These are phyloP conservation scores for Taphrina confusa DNA, from an alignment of 1,139 yeast genomes.

Conservation along the genomic window DNA sequence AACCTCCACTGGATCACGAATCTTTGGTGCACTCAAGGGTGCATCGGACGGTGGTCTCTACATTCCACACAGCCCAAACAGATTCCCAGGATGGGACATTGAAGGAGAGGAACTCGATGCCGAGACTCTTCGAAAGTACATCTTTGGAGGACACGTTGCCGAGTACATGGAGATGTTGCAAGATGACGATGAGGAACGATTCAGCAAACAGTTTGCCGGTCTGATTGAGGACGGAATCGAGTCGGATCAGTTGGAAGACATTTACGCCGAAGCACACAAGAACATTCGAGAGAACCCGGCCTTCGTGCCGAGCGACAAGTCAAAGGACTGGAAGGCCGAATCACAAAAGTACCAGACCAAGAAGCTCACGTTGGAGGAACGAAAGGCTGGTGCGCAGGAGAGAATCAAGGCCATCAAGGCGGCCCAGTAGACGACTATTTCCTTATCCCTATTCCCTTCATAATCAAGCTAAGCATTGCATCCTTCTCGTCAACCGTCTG, in stretches of 20 bases:
- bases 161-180: slow-evolving; percentile 99
- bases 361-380: slow-evolving; percentile 89
- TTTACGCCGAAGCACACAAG: slow-evolving; percentile 85
- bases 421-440: slow-evolving; percentile 5
- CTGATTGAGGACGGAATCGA: slow-evolving; percentile 97
- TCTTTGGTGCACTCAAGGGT: slow-evolving; percentile 99
- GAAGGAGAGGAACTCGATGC: slow-evolving; percentile 98
- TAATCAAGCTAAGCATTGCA: slow-evolving; percentile 14
- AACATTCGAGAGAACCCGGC: slow-evolving; percentile 93
- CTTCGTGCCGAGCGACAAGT: slow-evolving; percentile 79
- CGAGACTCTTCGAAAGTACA: slow-evolving; percentile 97
- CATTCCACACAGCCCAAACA: slow-evolving; percentile 99
- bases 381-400: slow-evolving; percentile 63
- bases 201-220: slow-evolving; percentile 91
- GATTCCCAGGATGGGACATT: slow-evolving; percentile 99
- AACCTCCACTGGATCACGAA: slow-evolving; percentile 99
- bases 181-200: slow-evolving; percentile 99
- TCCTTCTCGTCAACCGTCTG: neutral
- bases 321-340: slow-evolving; percentile 98
- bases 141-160: slow-evolving; percentile 99
- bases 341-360: slow-evolving; percentile 86
- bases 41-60: slow-evolving; percentile 99
- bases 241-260: slow-evolving; percentile 94
- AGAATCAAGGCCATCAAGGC: slow-evolving; percentile 29
- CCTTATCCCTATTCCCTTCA: neutral